Conservation (phyloP, 1,284 basidiomycete genomes). For the Cerioporus squamosus region DNA sequence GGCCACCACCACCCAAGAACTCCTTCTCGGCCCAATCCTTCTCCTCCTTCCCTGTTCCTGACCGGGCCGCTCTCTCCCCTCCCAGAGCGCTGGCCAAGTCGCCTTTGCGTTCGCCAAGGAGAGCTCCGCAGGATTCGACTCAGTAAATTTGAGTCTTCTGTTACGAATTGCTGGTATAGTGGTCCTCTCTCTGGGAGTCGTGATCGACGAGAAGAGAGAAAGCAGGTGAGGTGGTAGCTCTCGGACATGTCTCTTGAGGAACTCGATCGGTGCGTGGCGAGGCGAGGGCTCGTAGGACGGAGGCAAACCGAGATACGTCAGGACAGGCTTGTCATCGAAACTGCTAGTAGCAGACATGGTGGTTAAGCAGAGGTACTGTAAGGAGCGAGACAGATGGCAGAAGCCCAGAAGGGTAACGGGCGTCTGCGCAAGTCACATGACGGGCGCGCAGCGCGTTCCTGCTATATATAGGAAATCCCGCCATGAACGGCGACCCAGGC, state of each 20-base stretch:
- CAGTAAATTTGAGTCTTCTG: constrained; percentile 63
- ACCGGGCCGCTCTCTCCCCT: constrained; percentile 50
- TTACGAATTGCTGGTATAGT: constrained; percentile 67
- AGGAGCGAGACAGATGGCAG: too few species aligned
- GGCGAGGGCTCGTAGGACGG: constrained; percentile 63
- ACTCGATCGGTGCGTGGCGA: constrained; percentile 50
- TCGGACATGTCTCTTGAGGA: constrained; percentile 60
- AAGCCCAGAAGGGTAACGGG: too few species aligned
- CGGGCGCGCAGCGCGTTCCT: constrained; percentile 7
- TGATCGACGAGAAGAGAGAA: constrained; percentile 59
- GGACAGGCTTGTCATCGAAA: constrained; percentile 32
- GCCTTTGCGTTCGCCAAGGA: constrained; percentile 52
- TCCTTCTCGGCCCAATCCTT: constrained; percentile 64
- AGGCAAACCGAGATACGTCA: constrained; percentile 68
- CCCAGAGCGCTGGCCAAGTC: constrained; percentile 71
- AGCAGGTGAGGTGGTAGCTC: constrained; percentile 72
- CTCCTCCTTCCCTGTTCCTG: constrained; percentile 65
- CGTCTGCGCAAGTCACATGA: constrained; percentile 4
- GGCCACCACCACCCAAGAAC: constrained; percentile 56
- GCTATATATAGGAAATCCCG: constrained; percentile 23
- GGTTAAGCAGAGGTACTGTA: background rate
- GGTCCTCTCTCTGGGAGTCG: constrained; percentile 70
- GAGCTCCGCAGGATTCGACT: constrained; percentile 57
- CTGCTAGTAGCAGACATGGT: constrained; percentile 22
- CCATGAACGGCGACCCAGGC: background rate